Percentiles rank a stretch among this genome's conserved stretches.
Evolutionary conservation across 805 yeast species (phyloP).

Genomic region (Candida hungchunana): DNA sequence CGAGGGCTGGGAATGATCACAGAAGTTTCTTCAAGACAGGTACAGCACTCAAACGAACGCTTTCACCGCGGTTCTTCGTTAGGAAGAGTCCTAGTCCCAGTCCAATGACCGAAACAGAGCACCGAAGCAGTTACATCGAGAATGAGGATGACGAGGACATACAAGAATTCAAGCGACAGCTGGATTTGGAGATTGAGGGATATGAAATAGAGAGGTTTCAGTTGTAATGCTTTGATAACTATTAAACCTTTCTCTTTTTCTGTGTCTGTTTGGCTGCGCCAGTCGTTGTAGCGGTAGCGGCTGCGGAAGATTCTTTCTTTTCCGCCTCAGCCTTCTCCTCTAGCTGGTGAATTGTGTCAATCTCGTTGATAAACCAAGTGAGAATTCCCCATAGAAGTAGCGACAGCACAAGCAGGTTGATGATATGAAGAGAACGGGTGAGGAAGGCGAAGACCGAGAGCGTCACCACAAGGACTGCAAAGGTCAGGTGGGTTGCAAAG

Average conservation of each 20-base stretch:
- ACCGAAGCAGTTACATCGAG: neutral
- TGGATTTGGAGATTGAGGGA: slow-evolving; percentile 20
- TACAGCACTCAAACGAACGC: slow-evolving; percentile 17
- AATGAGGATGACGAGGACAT: slow-evolving; percentile 19
- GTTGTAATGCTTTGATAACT: too few species aligned
- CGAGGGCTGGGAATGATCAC: slow-evolving; percentile 2
- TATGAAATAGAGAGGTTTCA: slow-evolving; percentile 21
- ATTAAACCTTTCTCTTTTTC: slow-evolving; percentile 15
- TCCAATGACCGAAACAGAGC: neutral
- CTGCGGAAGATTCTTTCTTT: slow-evolving; percentile 14
- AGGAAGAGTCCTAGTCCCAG: neutral
- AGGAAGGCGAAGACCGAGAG: slow-evolving; percentile 54
- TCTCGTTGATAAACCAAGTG: slow-evolving; percentile 82
- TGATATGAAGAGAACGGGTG: slow-evolving; percentile 58
- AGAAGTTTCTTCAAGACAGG: slow-evolving; percentile 9
- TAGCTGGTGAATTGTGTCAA: slow-evolving; percentile 33
- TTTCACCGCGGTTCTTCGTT: slow-evolving; percentile 20
- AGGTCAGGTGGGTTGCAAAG: slow-evolving; percentile 85
- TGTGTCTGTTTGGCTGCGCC: slow-evolving; percentile 3
- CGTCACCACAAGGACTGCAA: slow-evolving; percentile 55
- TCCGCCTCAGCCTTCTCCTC: slow-evolving; percentile 27
- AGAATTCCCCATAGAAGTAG: slow-evolving; percentile 69
- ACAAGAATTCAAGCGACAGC: slow-evolving; percentile 20
- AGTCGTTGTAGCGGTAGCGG: slow-evolving; percentile 1
- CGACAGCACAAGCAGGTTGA: slow-evolving; percentile 52